phyloP scores from a whole-genome alignment of 345 rosid genomes.

The Firmiana major region DNA sequence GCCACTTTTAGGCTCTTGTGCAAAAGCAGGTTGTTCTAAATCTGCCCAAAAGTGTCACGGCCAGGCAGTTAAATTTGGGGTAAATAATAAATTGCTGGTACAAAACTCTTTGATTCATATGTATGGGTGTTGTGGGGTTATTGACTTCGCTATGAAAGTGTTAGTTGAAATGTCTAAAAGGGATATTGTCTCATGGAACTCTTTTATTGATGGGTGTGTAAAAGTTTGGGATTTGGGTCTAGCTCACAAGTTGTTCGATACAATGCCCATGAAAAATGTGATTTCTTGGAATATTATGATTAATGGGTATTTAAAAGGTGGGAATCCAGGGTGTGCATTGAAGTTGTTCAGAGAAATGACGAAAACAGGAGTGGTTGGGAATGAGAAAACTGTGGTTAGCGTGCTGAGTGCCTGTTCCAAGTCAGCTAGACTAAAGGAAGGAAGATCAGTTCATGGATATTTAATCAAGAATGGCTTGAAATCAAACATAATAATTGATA shows the following conservation, averaged over 20 bases:
- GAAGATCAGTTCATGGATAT: conserved; percentile 67
- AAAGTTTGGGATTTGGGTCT: conserved; percentile 25
- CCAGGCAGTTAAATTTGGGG: conserved; percentile 52
- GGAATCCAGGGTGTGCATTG: conserved; percentile 51
- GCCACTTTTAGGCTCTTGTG: conserved; percentile 46
- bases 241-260: conserved; percentile 51
- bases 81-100: conserved; percentile 42
- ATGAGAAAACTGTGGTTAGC: conserved; percentile 38
- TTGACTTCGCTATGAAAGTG: conserved; percentile 39
- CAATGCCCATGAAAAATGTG: conserved; percentile 42
- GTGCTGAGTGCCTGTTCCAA: conserved; percentile 52
- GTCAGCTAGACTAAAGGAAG: conserved; percentile 63
- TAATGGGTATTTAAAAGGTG: conserved; percentile 40
- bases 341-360: conserved; percentile 60
- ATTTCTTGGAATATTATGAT: conserved; percentile 69
- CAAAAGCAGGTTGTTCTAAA: conserved; percentile 33
- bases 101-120: conserved; percentile 53
- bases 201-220: conserved; percentile 27
- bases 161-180: conserved; percentile 45
- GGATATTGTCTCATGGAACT: conserved; percentile 61
- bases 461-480: conserved; percentile 29
- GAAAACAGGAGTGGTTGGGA: conserved; percentile 34
- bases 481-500: conserved; percentile 32
- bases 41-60: conserved; percentile 54
- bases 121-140: conserved; percentile 37